These are phyloP conservation scores for Aspergillus luchuensis DNA, from an alignment of 2,329 filamentous ascomycete species.

Conservation along the genomic window DNA sequence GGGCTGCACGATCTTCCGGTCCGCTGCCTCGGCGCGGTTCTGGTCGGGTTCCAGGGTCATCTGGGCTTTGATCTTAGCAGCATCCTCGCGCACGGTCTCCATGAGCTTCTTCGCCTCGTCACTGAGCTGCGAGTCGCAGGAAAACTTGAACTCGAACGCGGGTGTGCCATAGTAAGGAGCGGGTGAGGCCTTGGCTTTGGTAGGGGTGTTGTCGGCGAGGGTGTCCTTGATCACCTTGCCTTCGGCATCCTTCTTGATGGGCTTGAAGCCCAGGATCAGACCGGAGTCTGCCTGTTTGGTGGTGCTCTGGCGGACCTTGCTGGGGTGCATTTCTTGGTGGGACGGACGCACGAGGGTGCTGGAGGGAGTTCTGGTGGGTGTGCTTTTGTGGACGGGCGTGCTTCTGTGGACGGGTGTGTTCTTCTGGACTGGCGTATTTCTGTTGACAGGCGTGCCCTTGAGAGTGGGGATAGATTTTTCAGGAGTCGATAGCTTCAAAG, in stretches of 20 bases:
- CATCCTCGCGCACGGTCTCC: slow-evolving; percentile 71
- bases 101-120: slow-evolving; percentile 59
- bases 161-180: slow-evolving; percentile 44
- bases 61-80: slow-evolving; percentile 68
- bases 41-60: slow-evolving; percentile 60
- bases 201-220: slow-evolving; percentile 42
- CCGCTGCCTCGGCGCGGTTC: slow-evolving; percentile 44
- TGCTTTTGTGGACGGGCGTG: slow-evolving; percentile 15
- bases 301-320: slow-evolving; percentile 73
- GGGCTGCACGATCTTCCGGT: slow-evolving; percentile 75
- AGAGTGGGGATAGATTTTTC: background rate
- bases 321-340: slow-evolving; percentile 86
- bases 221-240: slow-evolving; percentile 38
- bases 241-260: slow-evolving; percentile 58
- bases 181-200: slow-evolving; percentile 41
- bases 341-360: slow-evolving; percentile 70
- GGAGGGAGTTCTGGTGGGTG: slow-evolving; percentile 36
- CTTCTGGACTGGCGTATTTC: slow-evolving; percentile 15
- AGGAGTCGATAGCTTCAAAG: background rate
- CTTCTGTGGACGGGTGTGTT: slow-evolving; percentile 18
- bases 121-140: slow-evolving; percentile 48
- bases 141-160: slow-evolving; percentile 50
- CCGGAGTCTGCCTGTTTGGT: slow-evolving; percentile 77
- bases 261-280: slow-evolving; percentile 77
- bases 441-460: slow-evolving; percentile 13